These are phyloP conservation scores for Microbotryum saponariae DNA, from an alignment of 1,284 basidiomycete species.

Conservation along the genomic window DNA sequence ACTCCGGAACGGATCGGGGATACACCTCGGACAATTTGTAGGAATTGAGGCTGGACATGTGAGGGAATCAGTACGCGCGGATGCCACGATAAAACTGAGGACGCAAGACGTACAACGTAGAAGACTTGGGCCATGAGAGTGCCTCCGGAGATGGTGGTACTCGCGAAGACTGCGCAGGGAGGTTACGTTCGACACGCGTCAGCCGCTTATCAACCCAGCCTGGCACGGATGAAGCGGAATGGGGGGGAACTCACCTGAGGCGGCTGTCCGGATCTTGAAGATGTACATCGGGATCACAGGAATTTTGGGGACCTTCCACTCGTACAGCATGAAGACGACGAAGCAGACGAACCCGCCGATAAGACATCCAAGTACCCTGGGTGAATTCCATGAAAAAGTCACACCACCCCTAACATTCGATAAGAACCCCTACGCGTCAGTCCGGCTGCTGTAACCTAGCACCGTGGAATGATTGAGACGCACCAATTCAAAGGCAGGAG, in stretches of 20 bases:
- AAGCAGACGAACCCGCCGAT: conserved; percentile 7
- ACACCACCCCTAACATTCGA: conserved; percentile 39
- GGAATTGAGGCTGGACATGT: conserved; percentile 55
- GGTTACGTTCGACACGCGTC: conserved; percentile 34
- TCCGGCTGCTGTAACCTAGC: no score
- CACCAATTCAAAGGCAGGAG: conserved; percentile 61
- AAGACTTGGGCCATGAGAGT: conserved; percentile 45
- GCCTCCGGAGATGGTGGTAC: conserved; percentile 7
- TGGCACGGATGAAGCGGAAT: conserved; percentile 54
- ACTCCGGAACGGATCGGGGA: conserved; percentile 56
- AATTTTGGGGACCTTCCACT: conserved; percentile 59
- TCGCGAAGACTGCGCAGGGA: conserved; percentile 7
- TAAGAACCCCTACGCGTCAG: no score
- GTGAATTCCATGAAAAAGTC: conserved; percentile 40
- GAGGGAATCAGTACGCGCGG: no score
- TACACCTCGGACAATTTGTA: conserved; percentile 61
- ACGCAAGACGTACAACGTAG: conserved; percentile 42
- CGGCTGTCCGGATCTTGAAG: conserved; percentile 61
- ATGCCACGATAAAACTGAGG: no score
- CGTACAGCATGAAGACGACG: conserved; percentile 58
- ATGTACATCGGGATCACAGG: conserved; percentile 49
- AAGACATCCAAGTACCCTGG: conserved; percentile 32
- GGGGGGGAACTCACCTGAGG: conserved; percentile 50
- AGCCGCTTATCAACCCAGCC: conserved; percentile 41
- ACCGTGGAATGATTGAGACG: no score